These are phyloP conservation scores for Lactarius indigo DNA, from an alignment of 768 basidiomycete species.

Conservation along the genomic window DNA sequence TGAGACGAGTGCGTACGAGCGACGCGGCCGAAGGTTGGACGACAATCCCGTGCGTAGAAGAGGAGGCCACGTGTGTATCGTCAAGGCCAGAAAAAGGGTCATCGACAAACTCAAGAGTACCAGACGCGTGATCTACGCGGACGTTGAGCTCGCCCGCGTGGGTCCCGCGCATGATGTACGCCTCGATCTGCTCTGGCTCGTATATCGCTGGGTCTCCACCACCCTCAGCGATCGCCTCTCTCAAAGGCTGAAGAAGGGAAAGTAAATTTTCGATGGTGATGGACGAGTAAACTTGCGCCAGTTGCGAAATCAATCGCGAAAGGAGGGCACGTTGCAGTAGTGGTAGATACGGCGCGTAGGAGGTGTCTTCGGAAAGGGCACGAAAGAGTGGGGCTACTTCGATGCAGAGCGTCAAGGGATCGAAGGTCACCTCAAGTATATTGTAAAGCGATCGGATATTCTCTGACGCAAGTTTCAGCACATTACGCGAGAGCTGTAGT, in stretches of 20 bases:
- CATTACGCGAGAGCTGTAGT: slow-evolving; percentile 70
- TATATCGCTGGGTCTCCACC: slow-evolving; percentile 38
- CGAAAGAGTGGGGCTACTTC: slow-evolving; percentile 76
- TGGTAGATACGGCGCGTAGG: slow-evolving; percentile 80
- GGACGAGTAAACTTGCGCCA: slow-evolving; percentile 88
- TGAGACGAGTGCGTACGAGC: slow-evolving; percentile 73
- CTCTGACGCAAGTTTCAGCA: slow-evolving; percentile 73
- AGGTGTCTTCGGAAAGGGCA: slow-evolving; percentile 48
- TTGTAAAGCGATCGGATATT: slow-evolving; percentile 77
- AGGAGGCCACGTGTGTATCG: slow-evolving; percentile 33
- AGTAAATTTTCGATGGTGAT: slow-evolving; percentile 78
- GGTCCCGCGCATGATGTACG: slow-evolving; percentile 91
- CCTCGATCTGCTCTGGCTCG: slow-evolving; percentile 78
- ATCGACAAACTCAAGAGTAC: slow-evolving; percentile 81
- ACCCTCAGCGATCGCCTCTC: slow-evolving; percentile 47
- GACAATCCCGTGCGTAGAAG: slow-evolving; percentile 36
- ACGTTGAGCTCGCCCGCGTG: slow-evolving; percentile 82
- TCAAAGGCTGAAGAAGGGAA: slow-evolving; percentile 73
- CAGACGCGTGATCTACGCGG: slow-evolving; percentile 83
- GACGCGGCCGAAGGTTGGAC: slow-evolving; percentile 72
- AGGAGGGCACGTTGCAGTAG: slow-evolving; percentile 89
- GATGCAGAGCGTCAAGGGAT: slow-evolving; percentile 81
- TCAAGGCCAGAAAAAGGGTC: slow-evolving; percentile 56
- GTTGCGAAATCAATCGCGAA: slow-evolving; percentile 84
- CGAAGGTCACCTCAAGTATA: slow-evolving; percentile 89